Conservation (phyloP, 176 grass and related monocot species). For the Oryza meridionalis region DNA sequence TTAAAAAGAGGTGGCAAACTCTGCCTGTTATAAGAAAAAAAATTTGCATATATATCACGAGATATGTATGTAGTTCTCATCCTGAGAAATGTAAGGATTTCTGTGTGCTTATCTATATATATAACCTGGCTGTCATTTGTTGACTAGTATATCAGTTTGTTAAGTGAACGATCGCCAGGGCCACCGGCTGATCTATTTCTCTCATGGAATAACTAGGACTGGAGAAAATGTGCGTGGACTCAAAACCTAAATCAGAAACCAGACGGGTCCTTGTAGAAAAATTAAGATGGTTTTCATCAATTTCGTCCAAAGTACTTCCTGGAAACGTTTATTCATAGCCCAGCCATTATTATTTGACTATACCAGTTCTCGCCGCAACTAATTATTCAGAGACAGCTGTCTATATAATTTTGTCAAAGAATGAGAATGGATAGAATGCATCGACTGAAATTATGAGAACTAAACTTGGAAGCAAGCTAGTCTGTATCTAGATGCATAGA, state of each 20-base stretch:
- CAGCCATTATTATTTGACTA: neutral
- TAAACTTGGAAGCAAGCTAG: neutral
- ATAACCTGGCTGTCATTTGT: neutral
- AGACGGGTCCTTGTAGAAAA: neutral
- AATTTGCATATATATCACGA: neutral
- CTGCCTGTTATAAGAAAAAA: neutral
- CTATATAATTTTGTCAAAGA: neutral
- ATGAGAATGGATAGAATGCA: neutral
- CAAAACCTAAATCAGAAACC: neutral
- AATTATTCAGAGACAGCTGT: neutral
- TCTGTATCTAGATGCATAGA: neutral
- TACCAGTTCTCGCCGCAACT: neutral
- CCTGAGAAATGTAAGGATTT: neutral
- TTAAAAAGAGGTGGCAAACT: neutral
- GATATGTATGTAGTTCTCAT: neutral
- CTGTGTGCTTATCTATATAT: neutral
- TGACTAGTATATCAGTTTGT: neutral
- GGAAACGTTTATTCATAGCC: neutral
- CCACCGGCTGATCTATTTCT: neutral
- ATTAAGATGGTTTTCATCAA: neutral
- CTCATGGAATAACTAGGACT: neutral
- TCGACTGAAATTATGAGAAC: neutral
- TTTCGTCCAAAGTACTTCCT: neutral
- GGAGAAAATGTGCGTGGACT: neutral
- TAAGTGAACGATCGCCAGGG: neutral